Evolutionary conservation across 257 asterid genomes (phyloP), one percentile per base, ranked within the genome.

Genomic region (Ilex asprella): DNA sequence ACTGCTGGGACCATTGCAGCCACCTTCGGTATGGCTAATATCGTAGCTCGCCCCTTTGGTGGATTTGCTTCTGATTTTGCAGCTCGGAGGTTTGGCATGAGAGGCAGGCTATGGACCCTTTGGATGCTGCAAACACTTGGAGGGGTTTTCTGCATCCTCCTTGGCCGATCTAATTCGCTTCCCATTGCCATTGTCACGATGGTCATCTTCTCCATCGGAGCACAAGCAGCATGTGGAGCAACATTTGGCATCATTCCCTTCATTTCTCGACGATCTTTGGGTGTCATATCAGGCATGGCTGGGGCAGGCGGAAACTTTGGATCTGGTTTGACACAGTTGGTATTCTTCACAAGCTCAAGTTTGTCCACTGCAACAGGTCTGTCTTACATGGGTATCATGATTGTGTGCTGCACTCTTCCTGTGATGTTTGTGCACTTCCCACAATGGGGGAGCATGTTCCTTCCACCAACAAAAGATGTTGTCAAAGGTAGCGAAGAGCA

Each of bases 131-230:
- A 86, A 55, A 81, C 91, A 0, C 47, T 75, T 0, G 95, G 95
- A 7, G 88, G 90, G 1, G 73, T 60, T 0, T 82, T 85, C 68
- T 86, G 94, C 61, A 60, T 81, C 0, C 73, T 78, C 0, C 72
- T 86, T 0, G 93, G 94, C 0, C 63, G 77, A 3, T 74, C 94
- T 0, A 58, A 78, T 10, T 54, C 82, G 0, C 84, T 86, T 0
- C 75, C 78, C 0, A 1, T 77, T 0, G 91, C 94, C 3, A 32
- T 86, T 6, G 12, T 67, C 2, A 31, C 16, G 66, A 86, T 86
- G 94, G 81, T 86, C 80, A 63, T 81, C 51, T 86, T 86, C 86
- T 86, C 94, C 3, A 21, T 80, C 0, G 80, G 80, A 55, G 80
- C 77, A 8, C 85, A 80, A 31, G 80, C 85, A 0, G 85, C 85